Conservation (phyloP, 345 rosid species). For the Heritiera fomes region DNA sequence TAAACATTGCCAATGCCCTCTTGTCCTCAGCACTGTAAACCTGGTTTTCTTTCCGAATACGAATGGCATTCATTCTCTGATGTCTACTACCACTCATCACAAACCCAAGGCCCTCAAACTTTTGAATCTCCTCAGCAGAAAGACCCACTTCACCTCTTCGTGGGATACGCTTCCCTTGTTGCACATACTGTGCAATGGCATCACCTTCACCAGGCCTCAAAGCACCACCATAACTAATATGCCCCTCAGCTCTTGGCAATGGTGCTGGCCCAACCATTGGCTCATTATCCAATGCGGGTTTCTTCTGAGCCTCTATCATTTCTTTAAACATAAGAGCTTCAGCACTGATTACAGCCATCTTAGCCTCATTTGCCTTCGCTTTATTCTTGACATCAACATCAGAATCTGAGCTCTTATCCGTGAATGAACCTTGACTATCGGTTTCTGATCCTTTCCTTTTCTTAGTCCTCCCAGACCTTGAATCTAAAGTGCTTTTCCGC, state of each 20-base stretch:
- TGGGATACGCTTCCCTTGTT: constrained; percentile 98
- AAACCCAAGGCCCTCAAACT: constrained; percentile 88
- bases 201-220: constrained; percentile 99
- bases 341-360: constrained; percentile 51
- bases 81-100: constrained; percentile 99
- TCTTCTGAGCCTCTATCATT: constrained; percentile 79
- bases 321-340: constrained; percentile 74
- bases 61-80: constrained; percentile 97
- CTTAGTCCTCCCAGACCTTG: constrained; percentile 37
- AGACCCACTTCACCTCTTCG: constrained; percentile 99
- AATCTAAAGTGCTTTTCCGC: constrained; percentile 30
- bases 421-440: constrained; percentile 33
- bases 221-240: constrained; percentile 96
- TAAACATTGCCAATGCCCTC: constrained; percentile 95
- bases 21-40: constrained; percentile 98
- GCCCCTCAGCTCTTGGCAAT: constrained; percentile 90
- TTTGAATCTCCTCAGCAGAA: constrained; percentile 92
- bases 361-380: constrained; percentile 42
- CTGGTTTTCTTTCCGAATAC: constrained; percentile 98
- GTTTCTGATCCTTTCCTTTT: constrained; percentile 41
- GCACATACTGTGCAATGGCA: constrained; percentile 97
- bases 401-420: constrained; percentile 38
- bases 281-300: constrained; percentile 65
- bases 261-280: constrained; percentile 89
- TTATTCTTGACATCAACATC: constrained; percentile 37